A percentile compares a stretch with the other conserved stretches of the same genome.
These are phyloP conservation scores for Apophysomyces ossiformis DNA, from an alignment of 371 early-diverging fungal genomes.

Conservation along the genomic window DNA sequence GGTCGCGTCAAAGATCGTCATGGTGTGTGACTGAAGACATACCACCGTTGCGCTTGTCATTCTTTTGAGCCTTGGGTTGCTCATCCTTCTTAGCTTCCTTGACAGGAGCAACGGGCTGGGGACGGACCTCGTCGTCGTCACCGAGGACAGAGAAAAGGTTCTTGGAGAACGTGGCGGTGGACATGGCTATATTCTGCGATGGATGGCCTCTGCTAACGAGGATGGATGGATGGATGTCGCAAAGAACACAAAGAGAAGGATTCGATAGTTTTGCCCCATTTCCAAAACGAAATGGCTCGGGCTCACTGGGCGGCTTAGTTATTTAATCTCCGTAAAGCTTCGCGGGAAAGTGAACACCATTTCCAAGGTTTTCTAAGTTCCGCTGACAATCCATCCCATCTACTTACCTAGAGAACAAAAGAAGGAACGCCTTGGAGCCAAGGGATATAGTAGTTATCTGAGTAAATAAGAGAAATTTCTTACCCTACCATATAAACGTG, in stretches of 20 bases:
- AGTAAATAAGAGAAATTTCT: too few species aligned
- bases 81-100: constrained; percentile 38
- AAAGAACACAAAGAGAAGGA: constrained; percentile 23
- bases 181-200: constrained; percentile 49
- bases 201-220: constrained; percentile 31
- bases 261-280: constrained; percentile 13
- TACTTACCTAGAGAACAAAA: too few species aligned
- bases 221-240: constrained; percentile 36
- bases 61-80: constrained; percentile 36
- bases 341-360: not conserved
- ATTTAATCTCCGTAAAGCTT: not conserved
- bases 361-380: too few species aligned
- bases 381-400: too few species aligned
- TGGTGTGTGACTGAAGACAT: constrained; percentile 12
- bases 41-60: constrained; percentile 32
- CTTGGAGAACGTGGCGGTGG: constrained; percentile 54
- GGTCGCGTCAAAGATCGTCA: constrained; percentile 19
- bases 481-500: too few species aligned
- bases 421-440: too few species aligned
- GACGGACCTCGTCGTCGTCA: constrained; percentile 59
- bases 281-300: constrained; percentile 12
- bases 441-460: too few species aligned
- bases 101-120: constrained; percentile 40
- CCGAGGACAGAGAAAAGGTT: constrained; percentile 71
- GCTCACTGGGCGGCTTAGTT: constrained; percentile 8